Percentiles rank a stretch among this genome's conserved stretches.
Conservation (phyloP, 306 rosid species). For the Alnus glutinosa region DNA sequence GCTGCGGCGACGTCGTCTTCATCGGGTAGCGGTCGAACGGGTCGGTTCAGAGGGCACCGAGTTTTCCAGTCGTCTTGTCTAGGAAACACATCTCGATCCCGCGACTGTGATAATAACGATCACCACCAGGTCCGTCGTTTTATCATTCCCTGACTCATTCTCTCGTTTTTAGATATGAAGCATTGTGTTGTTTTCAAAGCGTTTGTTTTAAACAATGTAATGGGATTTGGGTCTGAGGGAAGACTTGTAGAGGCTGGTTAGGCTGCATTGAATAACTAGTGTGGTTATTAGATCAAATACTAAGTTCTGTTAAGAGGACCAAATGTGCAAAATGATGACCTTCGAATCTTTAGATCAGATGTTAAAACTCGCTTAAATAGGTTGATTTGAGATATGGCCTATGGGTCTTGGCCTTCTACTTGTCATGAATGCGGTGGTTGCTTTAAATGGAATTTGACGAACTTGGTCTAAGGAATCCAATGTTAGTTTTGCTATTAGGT, state of each 20-base stretch:
- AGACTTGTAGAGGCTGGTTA: neutral
- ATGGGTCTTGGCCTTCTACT: no score
- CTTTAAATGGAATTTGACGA: no score
- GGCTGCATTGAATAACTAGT: neutral
- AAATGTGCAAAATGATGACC: neutral
- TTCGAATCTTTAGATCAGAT: neutral
- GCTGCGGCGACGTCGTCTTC: slow-evolving; percentile 34
- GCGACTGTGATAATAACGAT: slow-evolving; percentile 64
- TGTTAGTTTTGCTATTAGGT: neutral
- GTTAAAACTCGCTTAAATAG: neutral
- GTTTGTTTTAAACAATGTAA: neutral
- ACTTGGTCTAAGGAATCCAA: neutral
- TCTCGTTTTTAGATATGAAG: neutral
- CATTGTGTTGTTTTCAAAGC: neutral
- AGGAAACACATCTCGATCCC: slow-evolving; percentile 76
- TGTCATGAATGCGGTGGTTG: no score
- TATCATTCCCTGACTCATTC: slow-evolving; percentile 2
- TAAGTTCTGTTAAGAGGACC: neutral
- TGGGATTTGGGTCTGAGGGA: neutral
- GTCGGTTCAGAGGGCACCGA: slow-evolving; percentile 54
- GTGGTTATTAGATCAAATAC: no score
- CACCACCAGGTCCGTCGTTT: slow-evolving; percentile 42
- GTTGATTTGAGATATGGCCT: neutral
- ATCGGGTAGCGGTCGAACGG: slow-evolving; percentile 41
- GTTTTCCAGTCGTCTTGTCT: slow-evolving; percentile 75